phyloP scores from a whole-genome alignment of 2,329 filamentous ascomycete genomes.

The Fusarium sp. region DNA sequence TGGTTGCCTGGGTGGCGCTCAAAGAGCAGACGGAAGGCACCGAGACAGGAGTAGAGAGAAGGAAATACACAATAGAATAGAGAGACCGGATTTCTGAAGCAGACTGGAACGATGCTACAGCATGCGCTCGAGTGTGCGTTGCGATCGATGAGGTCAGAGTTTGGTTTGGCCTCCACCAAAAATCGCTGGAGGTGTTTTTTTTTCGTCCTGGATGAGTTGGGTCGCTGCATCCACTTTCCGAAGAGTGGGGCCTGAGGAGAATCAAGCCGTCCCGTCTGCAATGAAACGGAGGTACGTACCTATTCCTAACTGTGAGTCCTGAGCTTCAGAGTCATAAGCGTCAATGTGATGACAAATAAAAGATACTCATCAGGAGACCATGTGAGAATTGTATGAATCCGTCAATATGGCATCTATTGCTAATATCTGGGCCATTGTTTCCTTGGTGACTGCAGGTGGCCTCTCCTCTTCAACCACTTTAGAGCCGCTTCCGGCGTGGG shows the following conservation, averaged over 20 bases:
- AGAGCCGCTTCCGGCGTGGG: not conserved
- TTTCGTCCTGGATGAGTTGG: not conserved
- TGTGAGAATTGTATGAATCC: not conserved
- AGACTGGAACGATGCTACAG: not conserved
- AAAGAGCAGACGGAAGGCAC: not conserved
- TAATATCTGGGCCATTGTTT: not conserved
- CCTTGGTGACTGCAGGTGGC: not conserved
- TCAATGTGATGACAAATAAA: not conserved
- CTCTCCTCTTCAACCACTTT: not conserved
- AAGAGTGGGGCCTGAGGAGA: conserved; percentile 4
- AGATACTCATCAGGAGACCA: not conserved
- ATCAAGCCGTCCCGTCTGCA: not conserved
- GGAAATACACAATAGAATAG: not conserved
- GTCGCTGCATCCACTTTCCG: conserved; percentile 23
- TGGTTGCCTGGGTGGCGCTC: not conserved
- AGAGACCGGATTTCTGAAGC: not conserved
- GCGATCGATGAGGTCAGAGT: conserved; percentile 35
- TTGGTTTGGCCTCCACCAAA: conserved; percentile 2
- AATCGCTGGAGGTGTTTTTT: conserved; percentile 7
- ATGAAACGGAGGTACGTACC: not conserved
- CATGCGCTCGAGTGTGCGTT: conserved; percentile 2
- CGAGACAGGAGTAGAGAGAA: not conserved
- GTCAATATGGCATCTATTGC: not conserved
- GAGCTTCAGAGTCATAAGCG: not conserved
- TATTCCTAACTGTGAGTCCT: not conserved